Conservation (phyloP, 108 stramenopile species). For the Licmophora abbreviata region DNA sequence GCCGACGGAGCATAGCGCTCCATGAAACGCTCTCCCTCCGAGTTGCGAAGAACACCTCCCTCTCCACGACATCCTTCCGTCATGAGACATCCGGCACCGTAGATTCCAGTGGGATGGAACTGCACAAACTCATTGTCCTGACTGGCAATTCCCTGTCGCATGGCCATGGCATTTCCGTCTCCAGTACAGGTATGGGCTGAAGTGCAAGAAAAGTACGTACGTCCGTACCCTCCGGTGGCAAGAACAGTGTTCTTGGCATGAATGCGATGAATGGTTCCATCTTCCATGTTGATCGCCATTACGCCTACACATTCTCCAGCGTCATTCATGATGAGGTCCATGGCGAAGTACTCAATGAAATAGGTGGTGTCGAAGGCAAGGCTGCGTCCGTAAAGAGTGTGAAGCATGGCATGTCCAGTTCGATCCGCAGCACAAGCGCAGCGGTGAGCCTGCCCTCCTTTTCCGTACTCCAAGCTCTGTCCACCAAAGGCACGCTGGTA, state of each 20-base stretch:
- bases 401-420: conserved; percentile 99
- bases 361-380: conserved; percentile 98
- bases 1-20: conserved; percentile 98
- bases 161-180: conserved; percentile 97
- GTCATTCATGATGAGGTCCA: conserved; percentile 94
- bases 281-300: conserved; percentile 98
- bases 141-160: conserved; percentile 41
- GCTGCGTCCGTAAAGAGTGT: conserved; percentile 97
- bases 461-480: conserved; percentile 93
- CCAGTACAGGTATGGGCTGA: conserved; percentile 99
- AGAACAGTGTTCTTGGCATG: conserved; percentile 96
- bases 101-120: conserved; percentile 99
- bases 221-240: conserved; percentile 98
- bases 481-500: conserved; percentile 99
- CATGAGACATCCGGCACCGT: conserved; percentile 99
- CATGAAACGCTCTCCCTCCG: conserved; percentile 98
- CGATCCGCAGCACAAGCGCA: conserved; percentile 98
- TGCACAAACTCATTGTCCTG: conserved; percentile 99
- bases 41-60: conserved; percentile 95
- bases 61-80: conserved; percentile 99
- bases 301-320: conserved; percentile 89
- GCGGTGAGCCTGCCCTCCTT: conserved; percentile 96
- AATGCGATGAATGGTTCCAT: conserved; percentile 95
- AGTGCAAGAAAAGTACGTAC: conserved; percentile 97
- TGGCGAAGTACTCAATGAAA: conserved; percentile 98